phyloP scores from a whole-genome alignment of 163 green algal genomes.

The Chloromonas sp. region DNA sequence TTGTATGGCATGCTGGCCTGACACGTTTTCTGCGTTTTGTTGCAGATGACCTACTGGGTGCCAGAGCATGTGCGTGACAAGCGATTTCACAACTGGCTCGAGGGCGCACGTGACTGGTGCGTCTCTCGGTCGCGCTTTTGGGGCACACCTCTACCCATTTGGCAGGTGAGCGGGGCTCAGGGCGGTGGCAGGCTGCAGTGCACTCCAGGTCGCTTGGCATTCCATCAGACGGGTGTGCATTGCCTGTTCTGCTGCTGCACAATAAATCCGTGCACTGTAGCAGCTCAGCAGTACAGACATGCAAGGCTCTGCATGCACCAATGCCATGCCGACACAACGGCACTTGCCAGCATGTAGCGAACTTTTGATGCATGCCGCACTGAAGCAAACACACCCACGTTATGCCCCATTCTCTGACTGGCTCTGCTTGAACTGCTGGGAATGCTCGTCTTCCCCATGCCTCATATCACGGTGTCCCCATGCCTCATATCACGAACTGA shows the following conservation, averaged over 20 bases:
- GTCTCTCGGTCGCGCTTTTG: conserved; percentile 75
- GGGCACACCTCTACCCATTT: conserved; percentile 98
- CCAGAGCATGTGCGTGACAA: conserved; percentile 95
- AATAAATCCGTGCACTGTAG: too few relatives aligned
- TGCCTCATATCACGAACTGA: neutral
- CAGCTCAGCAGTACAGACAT: too few relatives aligned
- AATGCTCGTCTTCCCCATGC: too few relatives aligned
- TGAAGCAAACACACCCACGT: neutral
- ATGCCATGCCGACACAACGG: too few relatives aligned
- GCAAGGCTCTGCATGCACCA: too few relatives aligned
- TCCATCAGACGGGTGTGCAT: neutral
- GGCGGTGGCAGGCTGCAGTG: too few relatives aligned
- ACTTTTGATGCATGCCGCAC: neutral
- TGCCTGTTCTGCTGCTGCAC: neutral
- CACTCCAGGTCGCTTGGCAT: too few relatives aligned
- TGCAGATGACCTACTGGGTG: conserved; percentile 84
- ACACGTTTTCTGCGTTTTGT: too few relatives aligned
- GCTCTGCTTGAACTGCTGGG: too few relatives aligned
- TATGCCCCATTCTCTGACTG: too few relatives aligned
- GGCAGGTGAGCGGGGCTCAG: conserved; percentile 45
- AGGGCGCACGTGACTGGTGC: conserved; percentile 85
- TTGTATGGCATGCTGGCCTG: too few relatives aligned
- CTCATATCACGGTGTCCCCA: neutral
- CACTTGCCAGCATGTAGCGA: too few relatives aligned
- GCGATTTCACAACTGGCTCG: conserved; percentile 99